Conservation (phyloP, 2,329 filamentous ascomycete genomes). For the Penicillium psychrosexuale region DNA sequence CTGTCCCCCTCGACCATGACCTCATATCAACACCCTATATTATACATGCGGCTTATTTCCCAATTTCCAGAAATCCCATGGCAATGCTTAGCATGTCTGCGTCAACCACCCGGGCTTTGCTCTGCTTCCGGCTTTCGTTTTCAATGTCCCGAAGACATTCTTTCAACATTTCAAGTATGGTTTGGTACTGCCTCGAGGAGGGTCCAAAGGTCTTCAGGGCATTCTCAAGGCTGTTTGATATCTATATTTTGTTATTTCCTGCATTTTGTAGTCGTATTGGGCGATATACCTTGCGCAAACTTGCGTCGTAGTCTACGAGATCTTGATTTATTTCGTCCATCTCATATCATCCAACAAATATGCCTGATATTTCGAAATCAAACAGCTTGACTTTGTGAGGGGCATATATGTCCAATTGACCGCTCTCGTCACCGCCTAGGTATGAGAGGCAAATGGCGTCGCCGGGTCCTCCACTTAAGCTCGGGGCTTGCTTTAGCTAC, state of each 20-base stretch:
- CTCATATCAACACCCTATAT: background rate
- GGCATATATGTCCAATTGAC: background rate
- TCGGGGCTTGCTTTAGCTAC: no score
- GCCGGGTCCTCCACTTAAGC: no score
- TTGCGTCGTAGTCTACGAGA: conserved; percentile 18
- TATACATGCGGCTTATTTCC: conserved; percentile 11
- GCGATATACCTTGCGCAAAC: conserved; percentile 16
- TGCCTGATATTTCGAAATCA: background rate
- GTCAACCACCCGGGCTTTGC: conserved; percentile 20
- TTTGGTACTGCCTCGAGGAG: conserved; percentile 37
- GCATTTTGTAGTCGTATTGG: background rate
- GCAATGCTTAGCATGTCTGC: conserved; percentile 32
- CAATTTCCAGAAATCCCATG: conserved; percentile 35
- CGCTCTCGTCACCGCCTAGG: conserved; percentile 2
- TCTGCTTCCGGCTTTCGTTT: conserved; percentile 4
- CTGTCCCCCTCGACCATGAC: background rate
- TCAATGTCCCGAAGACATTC: conserved; percentile 33
- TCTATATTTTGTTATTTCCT: conserved; percentile 24
- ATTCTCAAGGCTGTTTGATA: conserved; percentile 44
- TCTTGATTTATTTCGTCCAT: background rate
- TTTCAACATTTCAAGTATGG: conserved; percentile 37
- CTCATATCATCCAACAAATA: background rate
- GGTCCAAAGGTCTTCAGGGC: conserved; percentile 40
- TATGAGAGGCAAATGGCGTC: background rate
- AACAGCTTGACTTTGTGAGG: background rate